Conservation (phyloP, 768 basidiomycete genomes). For the Hypholoma sublateritium region DNA sequence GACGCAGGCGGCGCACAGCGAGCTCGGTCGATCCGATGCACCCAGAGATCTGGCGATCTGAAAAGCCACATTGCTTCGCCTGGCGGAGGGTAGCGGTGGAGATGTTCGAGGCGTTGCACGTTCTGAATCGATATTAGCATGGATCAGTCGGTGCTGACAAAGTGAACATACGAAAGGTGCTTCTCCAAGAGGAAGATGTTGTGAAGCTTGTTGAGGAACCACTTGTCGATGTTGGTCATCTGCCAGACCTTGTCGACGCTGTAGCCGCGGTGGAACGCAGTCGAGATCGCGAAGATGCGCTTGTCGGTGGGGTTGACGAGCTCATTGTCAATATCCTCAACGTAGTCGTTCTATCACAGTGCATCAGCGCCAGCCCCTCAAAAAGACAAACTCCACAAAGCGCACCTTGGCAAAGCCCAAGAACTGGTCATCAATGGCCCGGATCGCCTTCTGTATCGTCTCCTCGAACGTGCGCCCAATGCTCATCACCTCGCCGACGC, state of each 20-base stretch:
- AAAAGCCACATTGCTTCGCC: constrained; percentile 95
- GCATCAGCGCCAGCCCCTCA: background rate
- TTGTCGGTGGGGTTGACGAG: constrained; percentile 94
- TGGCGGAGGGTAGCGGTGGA: constrained; percentile 63
- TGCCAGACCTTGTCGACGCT: constrained; percentile 95
- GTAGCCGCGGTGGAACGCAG: constrained; percentile 91
- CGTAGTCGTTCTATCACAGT: constrained; percentile 70
- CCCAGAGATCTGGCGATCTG: constrained; percentile 84
- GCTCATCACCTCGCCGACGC: constrained; percentile 99
- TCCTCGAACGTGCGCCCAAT: constrained; percentile 98
- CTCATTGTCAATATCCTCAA: constrained; percentile 91
- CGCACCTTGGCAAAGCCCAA: constrained; percentile 83
- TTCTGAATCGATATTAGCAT: constrained; percentile 35
- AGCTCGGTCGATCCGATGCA: constrained; percentile 90
- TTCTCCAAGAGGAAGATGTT: constrained; percentile 84
- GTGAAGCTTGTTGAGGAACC: constrained; percentile 92
- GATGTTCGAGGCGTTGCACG: constrained; percentile 64
- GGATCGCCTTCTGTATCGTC: constrained; percentile 97
- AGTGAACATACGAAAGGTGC: constrained; percentile 60
- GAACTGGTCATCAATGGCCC: constrained; percentile 95
- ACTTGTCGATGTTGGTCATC: constrained; percentile 98
- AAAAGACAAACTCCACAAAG: background rate
- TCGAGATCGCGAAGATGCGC: constrained; percentile 94
- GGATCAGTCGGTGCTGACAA: background rate
- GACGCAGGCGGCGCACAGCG: constrained; percentile 85